Percentiles rank a stretch among this genome's conserved stretches.
Conservation (phyloP, 2,329 filamentous ascomycete species). For the Hypoxylon sp. region DNA sequence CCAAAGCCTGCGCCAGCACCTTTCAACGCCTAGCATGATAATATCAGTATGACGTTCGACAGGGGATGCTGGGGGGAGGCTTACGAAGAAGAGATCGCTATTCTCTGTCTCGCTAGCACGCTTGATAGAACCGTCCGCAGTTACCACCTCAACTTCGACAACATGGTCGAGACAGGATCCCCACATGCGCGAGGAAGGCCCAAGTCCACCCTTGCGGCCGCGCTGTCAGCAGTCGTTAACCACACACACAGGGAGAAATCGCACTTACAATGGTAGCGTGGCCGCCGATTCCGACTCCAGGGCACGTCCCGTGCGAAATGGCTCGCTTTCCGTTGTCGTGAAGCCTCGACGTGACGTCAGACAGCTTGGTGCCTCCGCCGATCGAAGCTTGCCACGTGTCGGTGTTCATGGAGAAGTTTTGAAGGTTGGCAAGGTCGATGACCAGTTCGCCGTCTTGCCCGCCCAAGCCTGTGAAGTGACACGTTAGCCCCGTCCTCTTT, state of each 20-base stretch:
- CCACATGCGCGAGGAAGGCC: slow-evolving; percentile 67
- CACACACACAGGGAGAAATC: too few species aligned
- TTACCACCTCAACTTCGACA: slow-evolving; percentile 63
- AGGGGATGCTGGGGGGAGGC: slow-evolving; percentile 24
- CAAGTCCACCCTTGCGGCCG: slow-evolving; percentile 59
- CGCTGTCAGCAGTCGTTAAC: slow-evolving; percentile 19
- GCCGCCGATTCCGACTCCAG: slow-evolving; percentile 65
- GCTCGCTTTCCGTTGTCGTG: slow-evolving; percentile 62
- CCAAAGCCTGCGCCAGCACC: slow-evolving; percentile 66
- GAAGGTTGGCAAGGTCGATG: slow-evolving; percentile 62
- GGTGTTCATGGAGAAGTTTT: slow-evolving; percentile 61
- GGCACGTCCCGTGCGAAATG: slow-evolving; percentile 67
- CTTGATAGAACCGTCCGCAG: slow-evolving; percentile 60
- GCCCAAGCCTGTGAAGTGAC: slow-evolving; percentile 50
- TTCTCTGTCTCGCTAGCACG: slow-evolving; percentile 57
- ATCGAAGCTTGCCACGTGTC: slow-evolving; percentile 62
- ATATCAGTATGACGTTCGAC: not conserved
- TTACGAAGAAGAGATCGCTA: slow-evolving; percentile 62
- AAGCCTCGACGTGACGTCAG: slow-evolving; percentile 59
- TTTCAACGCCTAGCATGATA: slow-evolving; percentile 53
- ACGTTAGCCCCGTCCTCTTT: slow-evolving; percentile 17
- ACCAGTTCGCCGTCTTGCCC: slow-evolving; percentile 60
- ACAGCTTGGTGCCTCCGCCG: slow-evolving; percentile 61
- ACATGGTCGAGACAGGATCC: slow-evolving; percentile 64
- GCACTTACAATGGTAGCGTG: slow-evolving; percentile 62